Base-by-base conservation (phyloP, 2,329 filamentous ascomycete species). In the Orbilia ellipsospora region DNA sequence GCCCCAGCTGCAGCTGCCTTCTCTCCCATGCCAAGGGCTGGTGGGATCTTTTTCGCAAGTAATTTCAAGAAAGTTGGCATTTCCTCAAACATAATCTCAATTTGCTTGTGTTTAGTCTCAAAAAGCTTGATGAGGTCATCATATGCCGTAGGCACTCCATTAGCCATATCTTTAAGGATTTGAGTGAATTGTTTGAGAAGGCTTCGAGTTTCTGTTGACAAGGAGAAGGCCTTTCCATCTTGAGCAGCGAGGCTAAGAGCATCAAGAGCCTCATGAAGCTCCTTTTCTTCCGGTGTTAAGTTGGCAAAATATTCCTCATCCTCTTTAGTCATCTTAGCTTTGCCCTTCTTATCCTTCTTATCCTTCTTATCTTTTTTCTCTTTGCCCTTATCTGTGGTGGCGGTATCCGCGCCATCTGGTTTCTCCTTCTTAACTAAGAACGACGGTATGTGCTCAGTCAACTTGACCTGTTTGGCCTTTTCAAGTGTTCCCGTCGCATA, bases 131-230 rank as follows among this genome's bases (percentile, higher is more conserved):
- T 89, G n/a, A 99, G 89, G 81, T 99, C 95, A 80, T 91, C 87
- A 82, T 96, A 97, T 1, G 95, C 95, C 0, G 94, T 97, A 2
- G 95, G 95, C 1, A 93, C 95, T 77, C 95, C 95, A 81, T 93
- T 94, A 80, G 95, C 88, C 15, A 97, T 87, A 81, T 99, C 95
- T 81, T 94, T 95, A 80, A 99, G 91, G 40, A 97, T 90, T 67
- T 93, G 86, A 0, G 93, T 96, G 85, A 99, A 99, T 77, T 90
- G 89, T 64, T 89, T 88, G 61, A 97, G 88, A 31, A 97, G 87
- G 77, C 92, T 90, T 76, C 93, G 89, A 0, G 92, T 94, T 79
- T 96, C 93, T 73, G 89, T 87, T n/a, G 92, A 92, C 69, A 97
- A 87, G 12, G 90, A 90, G 82, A 97, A 92, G 74, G 92, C 92